Evolutionary conservation across 495 filamentous ascomycete species (phyloP).

Genomic region (Corynascus novoguineensis): DNA sequence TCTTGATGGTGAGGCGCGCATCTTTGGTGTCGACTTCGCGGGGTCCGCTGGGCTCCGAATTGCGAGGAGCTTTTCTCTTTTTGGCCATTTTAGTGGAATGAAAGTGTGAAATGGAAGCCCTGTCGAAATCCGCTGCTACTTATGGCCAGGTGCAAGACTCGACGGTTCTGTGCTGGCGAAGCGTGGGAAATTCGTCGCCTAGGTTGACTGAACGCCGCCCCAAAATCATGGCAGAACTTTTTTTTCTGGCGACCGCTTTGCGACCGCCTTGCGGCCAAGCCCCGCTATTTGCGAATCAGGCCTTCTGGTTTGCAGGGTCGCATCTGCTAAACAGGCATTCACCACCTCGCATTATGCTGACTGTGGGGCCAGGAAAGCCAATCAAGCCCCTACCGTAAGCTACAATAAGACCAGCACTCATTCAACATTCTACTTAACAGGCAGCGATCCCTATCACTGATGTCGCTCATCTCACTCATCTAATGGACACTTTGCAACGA

Average conservation of each 20-base stretch:
- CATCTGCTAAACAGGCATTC: too few relatives aligned
- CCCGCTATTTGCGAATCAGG: too few relatives aligned
- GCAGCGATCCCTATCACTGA: neutral
- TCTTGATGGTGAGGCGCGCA: slow-evolving; percentile 54
- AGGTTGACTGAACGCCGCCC: neutral
- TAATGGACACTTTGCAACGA: slow-evolving; percentile 19
- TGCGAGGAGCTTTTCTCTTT: slow-evolving; percentile 68
- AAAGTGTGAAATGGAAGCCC: neutral
- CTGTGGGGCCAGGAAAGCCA: neutral
- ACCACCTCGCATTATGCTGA: too few relatives aligned
- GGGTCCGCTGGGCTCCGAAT: slow-evolving; percentile 35
- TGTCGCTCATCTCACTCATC: slow-evolving; percentile 1
- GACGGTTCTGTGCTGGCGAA: neutral
- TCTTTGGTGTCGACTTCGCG: slow-evolving; percentile 49
- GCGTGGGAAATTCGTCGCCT: slow-evolving; percentile 1
- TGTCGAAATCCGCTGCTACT: neutral
- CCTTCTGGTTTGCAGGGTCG: neutral
- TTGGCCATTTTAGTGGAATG: slow-evolving; percentile 56
- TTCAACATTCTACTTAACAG: too few relatives aligned
- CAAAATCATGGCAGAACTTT: slow-evolving; percentile 4
- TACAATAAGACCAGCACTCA: too few relatives aligned
- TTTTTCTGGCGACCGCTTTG: neutral
- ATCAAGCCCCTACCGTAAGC: neutral
- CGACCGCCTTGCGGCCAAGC: neutral
- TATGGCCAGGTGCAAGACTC: neutral